Percentiles rank a stretch among this genome's conserved stretches.
Evolutionary conservation across 768 basidiomycete species (phyloP).

Genomic region (Coprinopsis strossmayeri): DNA sequence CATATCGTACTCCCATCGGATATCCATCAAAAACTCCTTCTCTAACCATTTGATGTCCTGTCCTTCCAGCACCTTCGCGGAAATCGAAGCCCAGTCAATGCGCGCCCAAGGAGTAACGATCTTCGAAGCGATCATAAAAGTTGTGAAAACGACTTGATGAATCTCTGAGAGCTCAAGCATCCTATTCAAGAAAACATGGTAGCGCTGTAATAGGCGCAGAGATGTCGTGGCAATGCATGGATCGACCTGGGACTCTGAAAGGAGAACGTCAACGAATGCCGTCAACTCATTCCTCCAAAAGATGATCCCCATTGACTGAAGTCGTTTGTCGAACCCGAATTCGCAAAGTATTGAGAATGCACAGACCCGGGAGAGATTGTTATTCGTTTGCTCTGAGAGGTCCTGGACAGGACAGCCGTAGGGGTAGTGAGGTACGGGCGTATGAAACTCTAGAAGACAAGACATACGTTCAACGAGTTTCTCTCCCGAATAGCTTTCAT

Average conservation of each 20-base stretch:
- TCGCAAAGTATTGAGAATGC: conserved; percentile 1
- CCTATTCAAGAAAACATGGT: background rate
- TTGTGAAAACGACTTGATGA: conserved; percentile 1
- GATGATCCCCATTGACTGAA: background rate
- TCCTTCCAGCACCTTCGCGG: background rate
- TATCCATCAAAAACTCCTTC: conserved; percentile 4
- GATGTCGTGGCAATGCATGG: background rate
- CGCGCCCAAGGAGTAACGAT: conserved; percentile 1
- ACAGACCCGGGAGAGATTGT: background rate
- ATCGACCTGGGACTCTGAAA: conserved; percentile 3
- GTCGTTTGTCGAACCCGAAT: background rate
- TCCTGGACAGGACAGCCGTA: no score
- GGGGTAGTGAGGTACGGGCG: no score
- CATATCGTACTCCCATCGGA: conserved; percentile 8
- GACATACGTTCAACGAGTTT: no score
- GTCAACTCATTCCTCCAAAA: conserved; percentile 2
- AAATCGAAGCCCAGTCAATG: background rate
- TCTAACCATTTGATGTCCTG: conserved; percentile 2
- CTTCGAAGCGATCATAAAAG: conserved; percentile 7
- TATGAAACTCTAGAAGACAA: no score
- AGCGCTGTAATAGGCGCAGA: conserved; percentile 7
- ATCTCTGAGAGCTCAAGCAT: background rate
- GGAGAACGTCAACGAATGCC: background rate
- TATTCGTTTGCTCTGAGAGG: no score
- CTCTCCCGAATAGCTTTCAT: no score